Evolutionary conservation across 2,329 filamentous ascomycete genomes (phyloP).

Genomic region (Chrysoporthe austroafricana): DNA sequence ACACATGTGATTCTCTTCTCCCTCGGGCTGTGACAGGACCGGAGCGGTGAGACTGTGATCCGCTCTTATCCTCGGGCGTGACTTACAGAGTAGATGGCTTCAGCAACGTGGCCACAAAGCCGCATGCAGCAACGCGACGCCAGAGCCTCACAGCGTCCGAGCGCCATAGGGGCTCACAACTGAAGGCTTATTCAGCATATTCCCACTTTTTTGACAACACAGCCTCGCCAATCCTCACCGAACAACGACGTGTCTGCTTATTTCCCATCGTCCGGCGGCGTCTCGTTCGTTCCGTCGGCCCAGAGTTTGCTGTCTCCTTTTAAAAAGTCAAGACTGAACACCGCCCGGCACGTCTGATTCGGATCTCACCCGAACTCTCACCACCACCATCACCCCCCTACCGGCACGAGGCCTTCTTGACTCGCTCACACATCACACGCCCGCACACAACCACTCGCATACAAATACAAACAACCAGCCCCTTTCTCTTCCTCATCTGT

Average conservation of each 20-base stretch:
- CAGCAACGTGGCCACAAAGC: background rate
- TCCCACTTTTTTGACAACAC: conserved; percentile 18
- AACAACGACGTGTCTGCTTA: conserved; percentile 11
- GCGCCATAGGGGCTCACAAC: background rate
- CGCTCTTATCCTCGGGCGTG: background rate
- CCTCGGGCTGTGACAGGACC: background rate
- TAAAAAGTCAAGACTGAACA: background rate
- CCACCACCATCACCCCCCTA: background rate
- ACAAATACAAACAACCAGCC: background rate
- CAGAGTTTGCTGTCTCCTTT: background rate
- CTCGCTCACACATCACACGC: background rate
- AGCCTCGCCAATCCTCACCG: background rate
- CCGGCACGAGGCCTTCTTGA: background rate
- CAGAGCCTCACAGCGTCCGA: background rate
- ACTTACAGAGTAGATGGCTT: background rate
- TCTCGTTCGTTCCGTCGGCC: no score
- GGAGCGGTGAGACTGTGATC: background rate
- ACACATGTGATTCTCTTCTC: background rate
- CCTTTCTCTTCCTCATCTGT: background rate
- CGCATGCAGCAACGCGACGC: background rate
- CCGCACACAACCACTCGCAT: background rate
- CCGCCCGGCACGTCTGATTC: background rate
- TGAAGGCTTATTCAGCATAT: conserved; percentile 19
- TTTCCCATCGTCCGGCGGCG: background rate
- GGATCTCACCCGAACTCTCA: background rate